Evolutionary conservation across 352 stramenopile species (phyloP), one percentile per base, ranked within the genome.

Genomic region (Phytophthora europaea): DNA sequence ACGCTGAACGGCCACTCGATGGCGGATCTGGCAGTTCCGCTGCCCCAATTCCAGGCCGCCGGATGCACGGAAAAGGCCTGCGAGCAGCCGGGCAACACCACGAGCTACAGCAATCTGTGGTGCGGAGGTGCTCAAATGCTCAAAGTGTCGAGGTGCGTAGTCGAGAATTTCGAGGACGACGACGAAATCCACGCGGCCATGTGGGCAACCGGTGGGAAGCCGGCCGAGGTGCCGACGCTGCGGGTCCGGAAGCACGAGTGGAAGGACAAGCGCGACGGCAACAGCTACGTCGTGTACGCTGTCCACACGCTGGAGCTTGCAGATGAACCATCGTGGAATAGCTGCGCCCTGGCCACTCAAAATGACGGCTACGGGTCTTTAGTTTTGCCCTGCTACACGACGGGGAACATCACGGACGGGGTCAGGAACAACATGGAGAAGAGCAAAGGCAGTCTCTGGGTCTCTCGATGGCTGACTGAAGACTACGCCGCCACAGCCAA

Each of bases 391-490:
- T 85, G 75, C 33, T 70, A 76, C 50, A 58, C 33, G 3, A 71
- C 38, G 0, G 18, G 54, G 4, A 53, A 58, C 20, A 53, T 64
- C 6, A 57, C 65, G 0, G 60, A 59, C 4, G 28, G 57, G 22
- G 53, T 70, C 9, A 70, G 62, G 47, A 72, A 59, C 12, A 48
- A 54, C 4, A 72, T 73, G 65, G 7, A 51, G 47, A 2, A 18
- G 23, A 43, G 57, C 16, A 36, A 12, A 20, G 52, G 43, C 0
- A 73, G 53, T 9, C 22, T 43, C 26, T 77, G 59, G 70, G 73
- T 83, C 1, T 67, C 64, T 2, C 50, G 67, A 10, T 83, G 77
- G 77, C 67, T 83, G 3, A 28, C 68, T 5, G 61, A 79, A 6
- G 51, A 62, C 51, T 67, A 62, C 10, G 9, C 34, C 0, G 26